Percentiles rank a stretch among this genome's conserved stretches.
Conservation (phyloP, 2,329 filamentous ascomycete species). For the Fusarium papillatum region DNA sequence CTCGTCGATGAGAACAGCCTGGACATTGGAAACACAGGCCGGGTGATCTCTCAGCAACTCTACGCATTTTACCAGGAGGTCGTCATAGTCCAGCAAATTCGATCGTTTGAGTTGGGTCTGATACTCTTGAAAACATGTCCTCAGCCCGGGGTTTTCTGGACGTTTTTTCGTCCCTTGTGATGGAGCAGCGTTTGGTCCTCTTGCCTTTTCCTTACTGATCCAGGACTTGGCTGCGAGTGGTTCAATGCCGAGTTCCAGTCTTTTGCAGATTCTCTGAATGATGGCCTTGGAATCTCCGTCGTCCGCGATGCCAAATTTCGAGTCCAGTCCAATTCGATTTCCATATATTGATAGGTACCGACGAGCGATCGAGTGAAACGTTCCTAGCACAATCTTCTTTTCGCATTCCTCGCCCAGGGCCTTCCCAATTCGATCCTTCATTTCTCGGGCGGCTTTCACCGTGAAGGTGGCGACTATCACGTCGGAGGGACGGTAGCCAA, state of each 20-base stretch:
- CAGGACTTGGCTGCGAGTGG: conserved; percentile 78
- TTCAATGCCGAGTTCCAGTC: conserved; percentile 77
- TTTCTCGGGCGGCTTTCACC: conserved; percentile 93
- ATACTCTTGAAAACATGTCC: conserved; percentile 80
- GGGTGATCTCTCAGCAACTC: conserved; percentile 82
- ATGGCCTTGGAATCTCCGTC: conserved; percentile 84
- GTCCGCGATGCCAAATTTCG: conserved; percentile 93
- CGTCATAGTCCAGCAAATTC: conserved; percentile 94
- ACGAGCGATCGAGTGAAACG: conserved; percentile 93
- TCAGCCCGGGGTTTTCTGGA: conserved; percentile 69
- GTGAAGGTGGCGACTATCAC: conserved; percentile 98
- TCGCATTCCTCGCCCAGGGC: conserved; percentile 85
- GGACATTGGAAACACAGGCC: conserved; percentile 88
- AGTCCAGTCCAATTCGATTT: conserved; percentile 82
- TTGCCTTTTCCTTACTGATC: conserved; percentile 79
- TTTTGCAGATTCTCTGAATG: conserved; percentile 85
- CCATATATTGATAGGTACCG: conserved; percentile 90
- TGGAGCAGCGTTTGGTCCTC: conserved; percentile 62
- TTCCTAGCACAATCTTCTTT: conserved; percentile 86
- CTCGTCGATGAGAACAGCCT: conserved; percentile 94
- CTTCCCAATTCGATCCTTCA: conserved; percentile 88
- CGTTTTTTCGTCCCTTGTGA: conserved; percentile 51
- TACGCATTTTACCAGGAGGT: conserved; percentile 87
- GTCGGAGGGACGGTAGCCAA: conserved; percentile 83
- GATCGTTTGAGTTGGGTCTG: conserved; percentile 80